These are phyloP conservation scores for Suillus decipiens DNA, from an alignment of 768 basidiomycete species.

Conservation along the genomic window DNA sequence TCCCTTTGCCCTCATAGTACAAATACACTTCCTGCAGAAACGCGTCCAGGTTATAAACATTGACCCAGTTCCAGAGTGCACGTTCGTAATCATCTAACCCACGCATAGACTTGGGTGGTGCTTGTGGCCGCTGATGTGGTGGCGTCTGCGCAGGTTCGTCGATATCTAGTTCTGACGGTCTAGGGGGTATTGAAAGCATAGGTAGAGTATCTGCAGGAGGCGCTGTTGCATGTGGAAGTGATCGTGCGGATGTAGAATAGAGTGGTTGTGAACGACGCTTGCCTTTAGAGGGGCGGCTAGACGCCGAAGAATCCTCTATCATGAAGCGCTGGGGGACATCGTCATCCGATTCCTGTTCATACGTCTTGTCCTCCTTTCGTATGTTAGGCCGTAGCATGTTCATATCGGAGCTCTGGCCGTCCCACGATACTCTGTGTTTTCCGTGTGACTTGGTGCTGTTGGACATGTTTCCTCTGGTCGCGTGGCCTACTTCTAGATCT, in stretches of 20 bases:
- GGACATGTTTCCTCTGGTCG: slow-evolving; percentile 25
- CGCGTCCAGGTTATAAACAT: slow-evolving; percentile 94
- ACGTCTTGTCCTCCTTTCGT: slow-evolving; percentile 61
- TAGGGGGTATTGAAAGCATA: slow-evolving; percentile 54
- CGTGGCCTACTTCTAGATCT: slow-evolving; percentile 64
- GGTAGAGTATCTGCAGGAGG: slow-evolving; percentile 37
- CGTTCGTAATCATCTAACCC: slow-evolving; percentile 85
- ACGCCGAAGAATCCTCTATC: slow-evolving; percentile 63
- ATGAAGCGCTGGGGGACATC: slow-evolving; percentile 87
- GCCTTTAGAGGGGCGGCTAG: slow-evolving; percentile 32
- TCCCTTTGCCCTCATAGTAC: slow-evolving; percentile 97
- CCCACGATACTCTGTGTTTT: slow-evolving; percentile 61
- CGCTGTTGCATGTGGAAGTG: slow-evolving; percentile 39
- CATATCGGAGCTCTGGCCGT: slow-evolving; percentile 55
- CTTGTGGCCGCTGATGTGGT: slow-evolving; percentile 22
- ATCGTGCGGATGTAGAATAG: slow-evolving; percentile 48
- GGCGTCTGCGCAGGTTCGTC: slow-evolving; percentile 32
- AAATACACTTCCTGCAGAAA: slow-evolving; percentile 94
- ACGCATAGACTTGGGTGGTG: slow-evolving; percentile 50
- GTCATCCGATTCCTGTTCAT: slow-evolving; percentile 71
- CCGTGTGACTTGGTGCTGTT: slow-evolving; percentile 41
- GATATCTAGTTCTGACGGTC: slow-evolving; percentile 62
- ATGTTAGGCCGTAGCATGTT: slow-evolving; percentile 69
- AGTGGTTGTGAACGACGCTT: slow-evolving; percentile 51
- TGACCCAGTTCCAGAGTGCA: slow-evolving; percentile 99